Conservation (phyloP, 2,329 filamentous ascomycete genomes). For the Arthrobotrys sphaeroides region DNA sequence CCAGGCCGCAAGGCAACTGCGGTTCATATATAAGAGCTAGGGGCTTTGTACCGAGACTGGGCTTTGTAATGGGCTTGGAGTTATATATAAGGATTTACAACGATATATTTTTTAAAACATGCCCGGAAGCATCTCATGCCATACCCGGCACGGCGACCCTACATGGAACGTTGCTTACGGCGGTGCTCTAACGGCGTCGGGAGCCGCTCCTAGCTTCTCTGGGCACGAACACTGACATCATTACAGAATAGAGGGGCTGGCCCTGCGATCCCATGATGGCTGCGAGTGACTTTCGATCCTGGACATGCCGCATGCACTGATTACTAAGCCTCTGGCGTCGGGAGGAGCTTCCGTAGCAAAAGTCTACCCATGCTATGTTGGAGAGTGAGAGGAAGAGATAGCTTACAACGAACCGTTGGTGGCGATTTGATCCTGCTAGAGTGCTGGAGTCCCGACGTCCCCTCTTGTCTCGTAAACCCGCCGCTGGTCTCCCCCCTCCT, state of each 20-base stretch:
- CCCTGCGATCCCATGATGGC: not conserved
- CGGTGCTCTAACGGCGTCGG: too few species aligned
- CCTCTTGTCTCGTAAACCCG: too few species aligned
- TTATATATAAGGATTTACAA: slow-evolving; percentile 3
- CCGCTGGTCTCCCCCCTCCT: too few species aligned
- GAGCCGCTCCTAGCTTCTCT: too few species aligned
- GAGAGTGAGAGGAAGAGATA: too few species aligned
- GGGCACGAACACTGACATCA: not conserved
- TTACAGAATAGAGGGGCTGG: not conserved
- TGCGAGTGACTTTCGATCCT: not conserved
- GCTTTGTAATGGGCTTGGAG: not conserved
- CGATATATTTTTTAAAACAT: not conserved
- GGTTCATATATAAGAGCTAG: not conserved
- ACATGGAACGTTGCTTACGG: not conserved
- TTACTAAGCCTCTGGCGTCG: not conserved
- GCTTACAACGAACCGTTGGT: too few species aligned
- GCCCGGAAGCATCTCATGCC: not conserved
- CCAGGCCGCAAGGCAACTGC: not conserved
- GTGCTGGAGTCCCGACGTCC: too few species aligned
- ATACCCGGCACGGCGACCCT: not conserved
- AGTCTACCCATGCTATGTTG: not conserved
- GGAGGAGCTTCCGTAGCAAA: not conserved
- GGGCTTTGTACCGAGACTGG: not conserved
- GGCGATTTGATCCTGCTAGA: too few species aligned
- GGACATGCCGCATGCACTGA: not conserved